phyloP scores from a whole-genome alignment of 257 asterid genomes.

The Cruciata laevipes region DNA sequence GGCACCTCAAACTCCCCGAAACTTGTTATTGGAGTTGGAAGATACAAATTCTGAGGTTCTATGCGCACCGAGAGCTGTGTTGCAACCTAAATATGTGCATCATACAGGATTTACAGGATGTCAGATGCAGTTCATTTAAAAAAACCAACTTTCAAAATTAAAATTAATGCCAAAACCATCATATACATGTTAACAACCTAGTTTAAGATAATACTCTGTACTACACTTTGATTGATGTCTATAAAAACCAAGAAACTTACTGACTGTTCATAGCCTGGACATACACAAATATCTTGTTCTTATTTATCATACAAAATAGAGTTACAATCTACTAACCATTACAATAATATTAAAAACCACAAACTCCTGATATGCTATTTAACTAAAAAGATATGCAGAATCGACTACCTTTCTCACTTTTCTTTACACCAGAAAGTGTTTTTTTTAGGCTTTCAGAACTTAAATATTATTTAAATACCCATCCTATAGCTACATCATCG shows the following conservation, averaged over 20 bases:
- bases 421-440: background rate
- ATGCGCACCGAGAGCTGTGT: slow-evolving; percentile 68
- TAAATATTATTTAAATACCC: background rate
- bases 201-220: too few species aligned
- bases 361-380: background rate
- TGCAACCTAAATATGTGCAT: slow-evolving; percentile 36
- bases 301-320: background rate
- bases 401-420: background rate
- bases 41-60: slow-evolving; percentile 58
- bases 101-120: background rate
- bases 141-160: background rate
- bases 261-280: background rate
- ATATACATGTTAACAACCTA: background rate
- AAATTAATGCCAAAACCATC: background rate
- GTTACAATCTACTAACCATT: background rate
- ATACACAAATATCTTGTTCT: background rate
- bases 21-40: slow-evolving; percentile 53
- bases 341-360: background rate
- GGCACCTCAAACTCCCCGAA: slow-evolving; percentile 77
- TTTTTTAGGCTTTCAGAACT: background rate
- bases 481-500: background rate
- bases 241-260: background rate
- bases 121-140: background rate
- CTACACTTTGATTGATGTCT: background rate
- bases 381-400: background rate